Conservation (phyloP, 768 basidiomycete species). For the Lentinus tigrinus region DNA sequence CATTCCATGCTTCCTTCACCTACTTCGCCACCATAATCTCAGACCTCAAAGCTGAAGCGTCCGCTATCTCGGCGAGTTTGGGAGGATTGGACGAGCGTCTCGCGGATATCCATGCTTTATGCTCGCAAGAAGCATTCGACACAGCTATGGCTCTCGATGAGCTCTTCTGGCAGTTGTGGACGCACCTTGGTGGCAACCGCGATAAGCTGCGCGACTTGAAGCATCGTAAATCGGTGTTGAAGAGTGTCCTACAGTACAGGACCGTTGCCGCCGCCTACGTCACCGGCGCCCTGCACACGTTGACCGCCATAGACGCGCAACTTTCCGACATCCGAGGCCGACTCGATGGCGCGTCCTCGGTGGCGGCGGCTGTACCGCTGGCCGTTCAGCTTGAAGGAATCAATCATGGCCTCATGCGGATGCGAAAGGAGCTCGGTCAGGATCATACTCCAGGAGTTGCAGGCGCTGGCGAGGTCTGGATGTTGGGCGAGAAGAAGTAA, state of each 20-base stretch:
- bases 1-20: constrained; percentile 63
- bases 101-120: constrained; percentile 50
- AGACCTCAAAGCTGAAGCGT: constrained; percentile 63
- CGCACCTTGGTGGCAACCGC: constrained; percentile 60
- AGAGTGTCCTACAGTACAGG: constrained; percentile 53
- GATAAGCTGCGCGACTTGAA: constrained; percentile 46
- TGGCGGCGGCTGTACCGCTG: constrained; percentile 54
- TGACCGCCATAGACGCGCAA: constrained; percentile 66
- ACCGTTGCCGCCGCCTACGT: constrained; percentile 64
- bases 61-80: constrained; percentile 51
- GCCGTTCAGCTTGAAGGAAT: constrained; percentile 78
- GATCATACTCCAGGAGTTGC: too few relatives aligned
- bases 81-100: constrained; percentile 62
- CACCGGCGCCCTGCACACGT: constrained; percentile 54
- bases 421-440: too few relatives aligned
- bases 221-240: constrained; percentile 50
- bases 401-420: constrained; percentile 20
- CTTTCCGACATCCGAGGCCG: constrained; percentile 74
- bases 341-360: constrained; percentile 60
- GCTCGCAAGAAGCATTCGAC: constrained; percentile 52
- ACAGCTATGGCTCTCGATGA: constrained; percentile 45
- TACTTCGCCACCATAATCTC: constrained; percentile 49
- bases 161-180: constrained; percentile 68
- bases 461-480: too few relatives aligned
- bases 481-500: too few relatives aligned